Evolutionary conservation across 1,284 basidiomycete genomes (phyloP).

Genomic region (Ceratobasidium sp.): DNA sequence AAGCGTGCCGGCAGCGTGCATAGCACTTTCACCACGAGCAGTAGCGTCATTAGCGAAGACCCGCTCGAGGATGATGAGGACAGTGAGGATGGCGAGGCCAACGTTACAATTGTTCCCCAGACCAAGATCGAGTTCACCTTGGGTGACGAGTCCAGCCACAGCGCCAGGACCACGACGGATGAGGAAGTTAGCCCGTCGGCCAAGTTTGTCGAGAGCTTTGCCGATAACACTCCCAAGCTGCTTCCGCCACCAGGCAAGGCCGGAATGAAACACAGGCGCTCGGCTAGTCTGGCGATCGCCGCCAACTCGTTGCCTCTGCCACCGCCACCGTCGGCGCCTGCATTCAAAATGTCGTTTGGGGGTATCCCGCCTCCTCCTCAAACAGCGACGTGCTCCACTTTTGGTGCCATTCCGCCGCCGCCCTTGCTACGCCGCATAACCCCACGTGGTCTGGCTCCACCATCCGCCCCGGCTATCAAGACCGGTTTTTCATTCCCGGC

Average conservation of each 20-base stretch:
- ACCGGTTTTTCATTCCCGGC: constrained; percentile 23
- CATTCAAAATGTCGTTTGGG: constrained; percentile 46
- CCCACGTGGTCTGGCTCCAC: constrained; percentile 11
- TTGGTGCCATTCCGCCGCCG: constrained; percentile 21
- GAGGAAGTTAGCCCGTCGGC: constrained; percentile 43
- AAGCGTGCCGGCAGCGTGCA: constrained; percentile 67
- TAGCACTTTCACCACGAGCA: constrained; percentile 62
- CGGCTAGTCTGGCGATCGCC: constrained; percentile 29
- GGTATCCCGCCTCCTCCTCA: constrained; percentile 11
- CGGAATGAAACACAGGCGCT: constrained; percentile 34
- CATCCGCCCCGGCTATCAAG: constrained; percentile 25
- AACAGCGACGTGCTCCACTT: constrained; percentile 5
- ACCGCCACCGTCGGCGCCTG: constrained; percentile 62
- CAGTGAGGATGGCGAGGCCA: constrained; percentile 30
- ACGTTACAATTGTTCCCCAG: constrained; percentile 11
- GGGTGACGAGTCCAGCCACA: constrained; percentile 19
- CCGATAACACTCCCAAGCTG: constrained; percentile 43
- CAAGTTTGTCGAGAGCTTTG: constrained; percentile 44
- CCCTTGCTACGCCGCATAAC: constrained; percentile 23
- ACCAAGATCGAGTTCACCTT: constrained; percentile 12
- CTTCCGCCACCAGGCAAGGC: constrained; percentile 42
- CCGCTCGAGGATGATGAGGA: constrained; percentile 37
- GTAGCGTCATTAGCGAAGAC: constrained; percentile 72
- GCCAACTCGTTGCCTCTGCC: constrained; percentile 42
- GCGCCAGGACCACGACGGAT: constrained; percentile 43